Evolutionary conservation across 192 early-diverging fungal species (phyloP).

Genomic region (Entomortierella beljakovae): DNA sequence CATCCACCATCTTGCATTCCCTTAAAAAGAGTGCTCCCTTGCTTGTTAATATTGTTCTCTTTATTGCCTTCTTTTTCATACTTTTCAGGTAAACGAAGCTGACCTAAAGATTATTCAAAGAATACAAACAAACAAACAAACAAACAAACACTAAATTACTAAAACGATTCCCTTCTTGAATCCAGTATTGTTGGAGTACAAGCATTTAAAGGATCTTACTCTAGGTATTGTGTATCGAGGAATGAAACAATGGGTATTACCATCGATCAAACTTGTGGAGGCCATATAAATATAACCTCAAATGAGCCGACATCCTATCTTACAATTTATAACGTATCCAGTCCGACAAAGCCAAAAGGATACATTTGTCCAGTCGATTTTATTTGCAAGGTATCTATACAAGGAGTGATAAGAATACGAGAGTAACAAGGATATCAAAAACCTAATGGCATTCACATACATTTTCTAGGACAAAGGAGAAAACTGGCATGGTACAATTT

Average conservation of each 20-base stretch:
- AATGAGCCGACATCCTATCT: slow-evolving; percentile 8
- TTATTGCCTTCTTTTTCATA: slow-evolving; percentile 70
- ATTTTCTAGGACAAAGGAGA: slow-evolving; percentile 28
- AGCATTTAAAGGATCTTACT: slow-evolving; percentile 69
- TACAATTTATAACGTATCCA: not conserved
- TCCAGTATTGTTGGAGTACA: slow-evolving; percentile 66
- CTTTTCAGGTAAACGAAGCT: slow-evolving; percentile 69
- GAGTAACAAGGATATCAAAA: too few species aligned
- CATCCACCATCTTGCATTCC: slow-evolving; percentile 64
- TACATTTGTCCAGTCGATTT: slow-evolving; percentile 60
- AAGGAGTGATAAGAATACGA: not conserved
- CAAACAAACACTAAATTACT: too few species aligned
- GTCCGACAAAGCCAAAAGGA: slow-evolving; percentile 58
- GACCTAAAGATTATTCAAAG: too few species aligned
- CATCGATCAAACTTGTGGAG: slow-evolving; percentile 52
- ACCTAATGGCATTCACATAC: too few species aligned
- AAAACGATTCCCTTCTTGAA: not conserved
- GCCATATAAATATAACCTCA: slow-evolving; percentile 18
- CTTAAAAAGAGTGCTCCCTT: slow-evolving; percentile 69
- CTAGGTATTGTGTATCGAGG: slow-evolving; percentile 59
- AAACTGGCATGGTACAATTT: slow-evolving; percentile 52
- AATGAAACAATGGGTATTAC: slow-evolving; percentile 9
- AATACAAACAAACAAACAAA: too few species aligned
- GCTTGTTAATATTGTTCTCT: slow-evolving; percentile 64
- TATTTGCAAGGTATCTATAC: slow-evolving; percentile 55